Percentiles rank a stretch among this genome's conserved stretches.
Evolutionary conservation across 495 filamentous ascomycete genomes (phyloP).

Genomic region (Neurospora sp.): DNA sequence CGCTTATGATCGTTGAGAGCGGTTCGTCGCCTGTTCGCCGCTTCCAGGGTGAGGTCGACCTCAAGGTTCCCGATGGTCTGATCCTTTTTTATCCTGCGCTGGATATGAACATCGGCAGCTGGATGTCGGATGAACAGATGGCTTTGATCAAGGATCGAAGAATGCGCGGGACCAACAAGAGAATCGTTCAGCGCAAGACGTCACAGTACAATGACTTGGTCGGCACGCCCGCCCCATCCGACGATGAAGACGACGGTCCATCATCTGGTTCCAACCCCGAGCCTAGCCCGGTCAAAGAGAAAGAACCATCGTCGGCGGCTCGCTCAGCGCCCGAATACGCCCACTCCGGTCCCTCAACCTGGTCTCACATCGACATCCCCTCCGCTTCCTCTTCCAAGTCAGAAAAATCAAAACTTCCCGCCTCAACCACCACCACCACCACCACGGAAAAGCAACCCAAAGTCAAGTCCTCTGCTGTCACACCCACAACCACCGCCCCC

Average conservation of each 20-base stretch:
- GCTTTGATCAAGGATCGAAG: constrained; percentile 77
- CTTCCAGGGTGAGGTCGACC: constrained; percentile 45
- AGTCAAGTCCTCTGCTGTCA: background rate
- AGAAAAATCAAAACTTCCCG: background rate
- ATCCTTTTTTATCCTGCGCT: constrained; percentile 81
- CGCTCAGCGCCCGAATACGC: constrained; percentile 33
- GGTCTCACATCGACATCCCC: constrained; percentile 17
- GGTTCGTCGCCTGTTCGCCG: constrained; percentile 43
- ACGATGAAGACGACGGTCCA: constrained; percentile 44
- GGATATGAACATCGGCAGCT: constrained; percentile 95
- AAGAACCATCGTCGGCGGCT: constrained; percentile 6
- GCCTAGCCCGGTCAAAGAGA: constrained; percentile 2
- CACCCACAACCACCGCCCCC: constrained; percentile 5
- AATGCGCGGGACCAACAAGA: constrained; percentile 63
- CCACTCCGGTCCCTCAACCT: constrained; percentile 28
- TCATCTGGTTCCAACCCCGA: constrained; percentile 7
- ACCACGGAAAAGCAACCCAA: background rate
- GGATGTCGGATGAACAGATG: constrained; percentile 99
- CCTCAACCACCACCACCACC: too few relatives aligned
- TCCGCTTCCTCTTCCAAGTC: background rate
- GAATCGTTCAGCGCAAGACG: constrained; percentile 67
- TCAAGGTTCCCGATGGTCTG: constrained; percentile 72
- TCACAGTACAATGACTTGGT: constrained; percentile 46
- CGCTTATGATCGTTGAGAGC: constrained; percentile 79
- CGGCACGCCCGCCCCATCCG: constrained; percentile 56